Percentiles rank a stretch among this genome's conserved stretches.
Evolutionary conservation across 2,329 filamentous ascomycete genomes (phyloP).

Genomic region (Paecilomyces sp.): DNA sequence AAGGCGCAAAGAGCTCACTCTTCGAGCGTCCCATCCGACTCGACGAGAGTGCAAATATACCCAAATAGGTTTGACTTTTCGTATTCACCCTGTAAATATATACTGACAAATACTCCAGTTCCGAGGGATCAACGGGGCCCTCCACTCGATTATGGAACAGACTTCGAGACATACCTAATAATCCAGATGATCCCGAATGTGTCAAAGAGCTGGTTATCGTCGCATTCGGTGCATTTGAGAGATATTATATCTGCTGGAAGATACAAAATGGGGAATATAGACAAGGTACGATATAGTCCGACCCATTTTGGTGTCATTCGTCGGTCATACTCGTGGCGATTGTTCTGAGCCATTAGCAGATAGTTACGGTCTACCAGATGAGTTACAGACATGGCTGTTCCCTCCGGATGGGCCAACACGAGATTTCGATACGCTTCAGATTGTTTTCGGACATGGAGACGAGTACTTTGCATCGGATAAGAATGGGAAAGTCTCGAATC

Average conservation of each 20-base stretch:
- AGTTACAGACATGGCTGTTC: slow-evolving; percentile 27
- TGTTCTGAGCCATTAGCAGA: slow-evolving; percentile 12
- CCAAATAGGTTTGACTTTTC: background rate
- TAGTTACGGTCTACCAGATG: slow-evolving; percentile 25
- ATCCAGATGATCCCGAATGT: slow-evolving; percentile 1
- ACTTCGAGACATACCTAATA: background rate
- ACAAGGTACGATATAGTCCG: slow-evolving; percentile 20
- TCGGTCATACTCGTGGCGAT: background rate
- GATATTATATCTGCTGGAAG: slow-evolving; percentile 35
- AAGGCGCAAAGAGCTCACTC: background rate
- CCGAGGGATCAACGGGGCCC: background rate
- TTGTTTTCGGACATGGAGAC: slow-evolving; percentile 31
- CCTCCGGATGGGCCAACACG: slow-evolving; percentile 19
- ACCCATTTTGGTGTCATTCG: background rate
- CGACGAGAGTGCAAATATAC: background rate
- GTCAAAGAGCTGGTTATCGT: slow-evolving; percentile 30
- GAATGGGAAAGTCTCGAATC: slow-evolving; percentile 28
- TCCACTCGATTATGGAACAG: background rate
- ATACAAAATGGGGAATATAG: slow-evolving; percentile 24
- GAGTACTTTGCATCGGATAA: slow-evolving; percentile 34
- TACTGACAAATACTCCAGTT: background rate
- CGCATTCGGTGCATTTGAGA: slow-evolving; percentile 32
- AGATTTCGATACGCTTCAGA: slow-evolving; percentile 28
- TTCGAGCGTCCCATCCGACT: background rate
- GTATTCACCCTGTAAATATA: background rate